Conservation (phyloP, 371 early-diverging fungal genomes). For the Lichtheimia hyalospora region DNA sequence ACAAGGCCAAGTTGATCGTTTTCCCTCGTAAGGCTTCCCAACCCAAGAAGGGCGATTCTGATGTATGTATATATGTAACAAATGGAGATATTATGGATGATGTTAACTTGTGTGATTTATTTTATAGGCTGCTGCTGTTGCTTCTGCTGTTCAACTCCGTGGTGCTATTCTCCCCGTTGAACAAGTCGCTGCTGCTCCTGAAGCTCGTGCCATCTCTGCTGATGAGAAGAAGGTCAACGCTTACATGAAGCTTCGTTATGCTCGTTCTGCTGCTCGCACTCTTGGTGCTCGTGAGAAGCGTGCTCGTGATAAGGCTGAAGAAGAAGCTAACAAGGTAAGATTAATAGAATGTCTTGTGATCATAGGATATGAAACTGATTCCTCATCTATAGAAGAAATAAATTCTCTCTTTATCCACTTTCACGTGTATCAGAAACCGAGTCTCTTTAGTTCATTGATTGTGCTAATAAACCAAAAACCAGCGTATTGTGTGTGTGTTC, state of each 20-base stretch:
- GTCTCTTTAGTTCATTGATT: too few species aligned
- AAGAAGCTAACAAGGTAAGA: slow-evolving; percentile 78
- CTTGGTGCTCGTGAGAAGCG: slow-evolving; percentile 87
- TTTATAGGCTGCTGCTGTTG: slow-evolving; percentile 63
- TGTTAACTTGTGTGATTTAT: too few species aligned
- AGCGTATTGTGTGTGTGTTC: too few species aligned
- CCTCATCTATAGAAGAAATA: slow-evolving; percentile 17
- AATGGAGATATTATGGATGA: too few species aligned
- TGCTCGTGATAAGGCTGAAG: slow-evolving; percentile 81
- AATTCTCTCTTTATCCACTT: not conserved
- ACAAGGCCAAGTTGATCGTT: slow-evolving; percentile 91
- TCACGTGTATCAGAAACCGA: not conserved
- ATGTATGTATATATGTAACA: slow-evolving; percentile 33
- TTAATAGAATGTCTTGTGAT: not conserved
- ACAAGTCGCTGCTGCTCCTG: slow-evolving; percentile 65
- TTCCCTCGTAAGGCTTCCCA: slow-evolving; percentile 92
- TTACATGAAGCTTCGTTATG: slow-evolving; percentile 88
- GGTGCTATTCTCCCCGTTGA: slow-evolving; percentile 76
- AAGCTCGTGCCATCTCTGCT: slow-evolving; percentile 83
- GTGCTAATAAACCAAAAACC: too few species aligned
- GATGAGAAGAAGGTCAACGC: slow-evolving; percentile 83
- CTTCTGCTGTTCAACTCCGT: slow-evolving; percentile 73
- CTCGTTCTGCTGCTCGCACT: slow-evolving; percentile 80
- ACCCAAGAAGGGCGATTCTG: slow-evolving; percentile 80
- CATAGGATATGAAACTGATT: not conserved